Conservation (phyloP, 1,284 basidiomycete genomes). For the Irpex sp. region DNA sequence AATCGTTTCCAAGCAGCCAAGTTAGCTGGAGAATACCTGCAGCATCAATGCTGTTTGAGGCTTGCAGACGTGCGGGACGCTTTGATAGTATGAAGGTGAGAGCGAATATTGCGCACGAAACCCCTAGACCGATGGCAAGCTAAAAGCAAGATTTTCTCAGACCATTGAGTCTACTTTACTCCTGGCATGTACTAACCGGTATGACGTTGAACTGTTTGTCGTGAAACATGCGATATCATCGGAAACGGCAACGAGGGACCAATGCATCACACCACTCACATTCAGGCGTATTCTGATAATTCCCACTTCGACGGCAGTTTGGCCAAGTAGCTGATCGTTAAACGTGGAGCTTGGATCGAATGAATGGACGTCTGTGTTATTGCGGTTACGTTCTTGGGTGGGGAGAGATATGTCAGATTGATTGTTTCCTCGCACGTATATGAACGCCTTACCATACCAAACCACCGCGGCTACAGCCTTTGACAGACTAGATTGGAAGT, state of each 20-base stretch:
- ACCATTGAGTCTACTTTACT: background rate
- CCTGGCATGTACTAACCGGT: background rate
- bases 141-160: background rate
- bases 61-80: background rate
- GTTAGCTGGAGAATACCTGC: slow-evolving; percentile 2
- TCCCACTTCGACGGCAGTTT: background rate
- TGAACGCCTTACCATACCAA: slow-evolving; percentile 5
- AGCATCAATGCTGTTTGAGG: background rate
- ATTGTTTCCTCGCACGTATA: too few relatives aligned
- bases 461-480: background rate
- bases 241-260: background rate
- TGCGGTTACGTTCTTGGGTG: background rate
- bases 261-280: background rate
- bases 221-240: too few relatives aligned
- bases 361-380: background rate
- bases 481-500: background rate
- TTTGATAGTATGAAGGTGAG: background rate
- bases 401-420: background rate
- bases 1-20: slow-evolving; percentile 3
- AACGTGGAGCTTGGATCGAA: background rate
- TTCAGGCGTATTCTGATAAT: background rate
- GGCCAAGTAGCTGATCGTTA: background rate
- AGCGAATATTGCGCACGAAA: background rate
- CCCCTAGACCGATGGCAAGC: background rate
- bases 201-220: background rate